Conservation (phyloP, 106 monocot species). For the Triglochin maritima region DNA sequence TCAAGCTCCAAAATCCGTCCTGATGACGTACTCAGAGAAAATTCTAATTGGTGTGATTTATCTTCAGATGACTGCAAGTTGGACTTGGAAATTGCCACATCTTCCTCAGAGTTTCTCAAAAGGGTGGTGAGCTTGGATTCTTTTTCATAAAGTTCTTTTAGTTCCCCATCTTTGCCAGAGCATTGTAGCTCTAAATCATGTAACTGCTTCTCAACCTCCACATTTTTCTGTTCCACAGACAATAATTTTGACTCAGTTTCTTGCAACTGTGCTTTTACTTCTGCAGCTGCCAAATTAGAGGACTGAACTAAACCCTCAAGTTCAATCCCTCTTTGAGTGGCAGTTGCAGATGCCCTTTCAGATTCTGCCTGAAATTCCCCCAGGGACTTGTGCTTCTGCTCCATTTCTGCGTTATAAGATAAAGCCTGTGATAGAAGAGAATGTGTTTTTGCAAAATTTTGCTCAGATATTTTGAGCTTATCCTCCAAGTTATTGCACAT, state of each 20-base stretch:
- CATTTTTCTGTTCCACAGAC: conserved; percentile 42
- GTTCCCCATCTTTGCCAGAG: conserved; percentile 34
- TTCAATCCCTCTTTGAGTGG: conserved; percentile 43
- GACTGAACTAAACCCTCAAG: conserved; percentile 35
- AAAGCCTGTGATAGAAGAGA: conserved; percentile 37
- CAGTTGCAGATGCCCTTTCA: conserved; percentile 16
- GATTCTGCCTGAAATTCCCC: conserved; percentile 45
- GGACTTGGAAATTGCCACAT: conserved; percentile 19
- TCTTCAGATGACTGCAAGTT: conserved; percentile 41
- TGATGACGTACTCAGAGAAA: conserved; percentile 29
- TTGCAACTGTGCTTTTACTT: conserved; percentile 30
- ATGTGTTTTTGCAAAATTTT: conserved; percentile 33
- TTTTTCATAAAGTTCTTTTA: conserved; percentile 36
- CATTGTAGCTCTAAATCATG: conserved; percentile 30
- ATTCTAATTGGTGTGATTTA: conserved; percentile 48
- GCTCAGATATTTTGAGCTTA: conserved; percentile 33
- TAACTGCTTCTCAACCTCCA: conserved; percentile 51
- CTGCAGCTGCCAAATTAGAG: conserved; percentile 30
- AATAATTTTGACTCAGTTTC: conserved; percentile 44
- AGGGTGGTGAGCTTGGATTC: conserved; percentile 22
- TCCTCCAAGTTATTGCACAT: conserved; percentile 29
- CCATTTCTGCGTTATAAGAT: conserved; percentile 44
- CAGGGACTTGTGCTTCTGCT: conserved; percentile 42
- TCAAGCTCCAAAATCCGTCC: conserved; percentile 35
- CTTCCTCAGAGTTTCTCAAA: conserved; percentile 30